These are phyloP conservation scores for Nyssa sinensis DNA, from an alignment of 148 eudicot genomes.

Conservation along the genomic window DNA sequence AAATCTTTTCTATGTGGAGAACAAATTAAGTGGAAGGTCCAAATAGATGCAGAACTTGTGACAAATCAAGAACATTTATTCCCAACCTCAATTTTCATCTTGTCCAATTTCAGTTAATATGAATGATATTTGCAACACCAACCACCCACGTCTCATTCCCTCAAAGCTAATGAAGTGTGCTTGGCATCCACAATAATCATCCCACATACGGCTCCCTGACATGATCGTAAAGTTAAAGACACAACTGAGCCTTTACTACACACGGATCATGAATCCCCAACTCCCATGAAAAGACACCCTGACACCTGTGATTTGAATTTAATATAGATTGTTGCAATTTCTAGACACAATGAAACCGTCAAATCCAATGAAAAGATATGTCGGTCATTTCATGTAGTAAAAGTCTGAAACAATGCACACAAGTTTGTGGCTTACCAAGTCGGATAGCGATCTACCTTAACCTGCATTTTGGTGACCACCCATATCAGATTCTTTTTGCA, in stretches of 20 bases:
- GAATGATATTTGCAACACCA: neutral
- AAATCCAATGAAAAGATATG: neutral
- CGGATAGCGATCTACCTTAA: slow-evolving; percentile 77
- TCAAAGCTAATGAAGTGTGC: neutral
- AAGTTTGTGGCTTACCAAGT: slow-evolving; percentile 55
- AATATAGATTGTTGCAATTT: too few relatives aligned
- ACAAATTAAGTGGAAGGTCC: neutral
- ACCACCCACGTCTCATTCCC: neutral
- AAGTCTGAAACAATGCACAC: neutral
- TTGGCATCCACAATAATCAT: neutral
- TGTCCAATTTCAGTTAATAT: neutral
- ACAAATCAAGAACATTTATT: neutral
- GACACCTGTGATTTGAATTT: neutral
- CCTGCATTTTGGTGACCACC: slow-evolving; percentile 84
- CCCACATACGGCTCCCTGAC: neutral
- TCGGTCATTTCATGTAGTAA: neutral
- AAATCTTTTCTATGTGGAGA: too few relatives aligned
- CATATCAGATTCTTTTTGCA: slow-evolving; percentile 70
- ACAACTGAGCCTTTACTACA: neutral
- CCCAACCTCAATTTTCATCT: neutral
- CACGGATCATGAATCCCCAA: neutral
- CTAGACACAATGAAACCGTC: neutral
- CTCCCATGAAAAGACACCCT: neutral
- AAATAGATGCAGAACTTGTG: neutral
- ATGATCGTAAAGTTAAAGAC: neutral